Percentiles rank a stretch among this genome's conserved stretches.
phyloP scores from a whole-genome alignment of 2,329 filamentous ascomycete species.

The Hypomyces rosellus region DNA sequence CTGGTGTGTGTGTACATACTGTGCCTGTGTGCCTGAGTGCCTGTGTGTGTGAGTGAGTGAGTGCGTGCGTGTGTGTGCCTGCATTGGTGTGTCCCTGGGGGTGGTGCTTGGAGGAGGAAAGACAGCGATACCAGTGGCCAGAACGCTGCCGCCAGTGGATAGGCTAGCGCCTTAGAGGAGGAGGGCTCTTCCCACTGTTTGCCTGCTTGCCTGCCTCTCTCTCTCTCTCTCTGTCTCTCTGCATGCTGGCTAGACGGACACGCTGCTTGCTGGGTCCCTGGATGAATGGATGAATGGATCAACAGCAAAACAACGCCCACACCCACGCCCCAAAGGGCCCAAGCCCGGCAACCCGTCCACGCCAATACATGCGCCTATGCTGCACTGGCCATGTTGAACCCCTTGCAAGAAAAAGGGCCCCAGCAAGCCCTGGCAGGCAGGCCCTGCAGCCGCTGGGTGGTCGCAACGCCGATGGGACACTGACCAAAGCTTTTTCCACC shows the following conservation, averaged over 20 bases:
- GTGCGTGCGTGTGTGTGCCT: too few species aligned
- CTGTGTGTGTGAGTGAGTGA: too few species aligned
- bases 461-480: slow-evolving; percentile 7
- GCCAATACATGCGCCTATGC: not conserved
- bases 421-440: not conserved
- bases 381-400: not conserved
- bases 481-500: not conserved
- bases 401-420: not conserved
- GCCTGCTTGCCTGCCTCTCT: too few species aligned
- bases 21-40: too few species aligned
- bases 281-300: too few species aligned
- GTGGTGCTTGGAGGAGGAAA: slow-evolving; percentile 6
- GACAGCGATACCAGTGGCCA: slow-evolving; percentile 8
- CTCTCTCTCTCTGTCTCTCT: too few species aligned
- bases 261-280: not conserved
- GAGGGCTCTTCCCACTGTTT: too few species aligned
- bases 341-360: not conserved
- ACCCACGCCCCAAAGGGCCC: not conserved
- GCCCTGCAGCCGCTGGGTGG: slow-evolving; percentile 11
- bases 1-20: too few species aligned
- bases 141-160: slow-evolving; percentile 5
- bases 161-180: not conserved
- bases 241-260: not conserved
- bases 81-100: not conserved
- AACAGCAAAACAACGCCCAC: too few species aligned